A percentile compares a stretch with the other conserved stretches of the same genome.
phyloP scores from a whole-genome alignment of 306 rosid genomes.

The Argentina anserina region DNA sequence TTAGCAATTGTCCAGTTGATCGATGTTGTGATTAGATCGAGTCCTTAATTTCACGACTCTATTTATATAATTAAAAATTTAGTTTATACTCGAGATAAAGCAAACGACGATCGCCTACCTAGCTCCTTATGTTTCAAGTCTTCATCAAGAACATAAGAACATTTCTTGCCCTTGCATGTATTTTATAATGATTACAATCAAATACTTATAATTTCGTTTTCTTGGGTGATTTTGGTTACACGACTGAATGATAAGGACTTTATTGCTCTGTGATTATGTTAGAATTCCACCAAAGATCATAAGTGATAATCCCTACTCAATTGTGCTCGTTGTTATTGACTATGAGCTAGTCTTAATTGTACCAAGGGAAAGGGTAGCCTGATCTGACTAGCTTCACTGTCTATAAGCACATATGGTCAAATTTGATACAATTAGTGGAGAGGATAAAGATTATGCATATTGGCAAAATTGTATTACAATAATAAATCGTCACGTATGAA shows the following conservation, averaged over 20 bases:
- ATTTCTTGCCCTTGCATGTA: slow-evolving; percentile 1
- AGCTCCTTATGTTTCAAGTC: slow-evolving; percentile 7
- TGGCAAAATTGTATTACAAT: background rate
- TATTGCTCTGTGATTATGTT: background rate
- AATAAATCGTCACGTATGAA: background rate
- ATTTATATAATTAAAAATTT: background rate
- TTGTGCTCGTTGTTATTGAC: background rate
- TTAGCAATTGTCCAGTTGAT: background rate
- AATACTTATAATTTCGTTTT: background rate
- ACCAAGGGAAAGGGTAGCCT: background rate
- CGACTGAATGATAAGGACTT: background rate
- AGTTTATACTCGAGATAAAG: background rate
- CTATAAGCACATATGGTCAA: background rate
- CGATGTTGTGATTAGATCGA: background rate
- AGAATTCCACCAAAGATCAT: background rate
- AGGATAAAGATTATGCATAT: slow-evolving; percentile 4
- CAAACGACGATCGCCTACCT: background rate
- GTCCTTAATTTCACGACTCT: background rate
- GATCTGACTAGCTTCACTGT: background rate
- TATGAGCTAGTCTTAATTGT: background rate
- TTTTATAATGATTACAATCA: background rate
- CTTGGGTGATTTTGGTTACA: background rate
- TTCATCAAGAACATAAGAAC: slow-evolving; percentile 3
- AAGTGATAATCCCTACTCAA: background rate
- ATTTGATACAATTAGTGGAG: background rate